phyloP scores from a whole-genome alignment of 768 basidiomycete species.

The Coprinellus aureogranulatus region DNA sequence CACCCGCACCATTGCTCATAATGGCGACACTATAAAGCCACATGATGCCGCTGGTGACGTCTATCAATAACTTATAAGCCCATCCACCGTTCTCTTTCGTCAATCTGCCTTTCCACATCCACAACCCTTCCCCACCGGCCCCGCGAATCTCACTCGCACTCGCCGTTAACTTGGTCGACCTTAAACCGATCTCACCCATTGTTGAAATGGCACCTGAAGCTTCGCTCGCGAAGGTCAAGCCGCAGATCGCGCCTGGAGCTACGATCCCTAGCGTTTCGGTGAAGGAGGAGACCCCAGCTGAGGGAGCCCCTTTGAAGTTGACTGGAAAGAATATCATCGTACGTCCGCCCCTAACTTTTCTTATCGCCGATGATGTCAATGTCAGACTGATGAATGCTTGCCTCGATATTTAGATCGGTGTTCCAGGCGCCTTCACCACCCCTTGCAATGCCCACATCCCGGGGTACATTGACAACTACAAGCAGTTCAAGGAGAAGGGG shows the following conservation, averaged over 20 bases:
- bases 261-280: constrained; percentile 49
- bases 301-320: constrained; percentile 41
- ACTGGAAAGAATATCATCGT: constrained; percentile 66
- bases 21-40: too few species aligned
- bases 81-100: too few species aligned
- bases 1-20: too few species aligned
- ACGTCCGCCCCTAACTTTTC: constrained; percentile 18
- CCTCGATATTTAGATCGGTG: constrained; percentile 55
- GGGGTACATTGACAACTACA: constrained; percentile 61
- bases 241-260: constrained; percentile 48
- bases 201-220: not conserved
- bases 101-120: too few species aligned
- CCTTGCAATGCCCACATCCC: constrained; percentile 66
- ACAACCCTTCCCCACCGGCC: too few species aligned
- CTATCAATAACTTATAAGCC: too few species aligned
- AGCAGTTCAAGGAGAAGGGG: constrained; percentile 75
- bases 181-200: not conserved
- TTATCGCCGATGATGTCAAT: not conserved
- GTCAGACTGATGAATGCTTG: not conserved
- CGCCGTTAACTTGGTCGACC: too few species aligned
- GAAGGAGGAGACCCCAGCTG: constrained; percentile 57
- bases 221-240: constrained; percentile 7
- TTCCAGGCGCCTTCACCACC: constrained; percentile 76
- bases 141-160: too few species aligned
- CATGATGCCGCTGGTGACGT: too few species aligned